Base-by-base conservation (phyloP, 208 protist genomes). In the Leishmania lainsoni region DNA sequence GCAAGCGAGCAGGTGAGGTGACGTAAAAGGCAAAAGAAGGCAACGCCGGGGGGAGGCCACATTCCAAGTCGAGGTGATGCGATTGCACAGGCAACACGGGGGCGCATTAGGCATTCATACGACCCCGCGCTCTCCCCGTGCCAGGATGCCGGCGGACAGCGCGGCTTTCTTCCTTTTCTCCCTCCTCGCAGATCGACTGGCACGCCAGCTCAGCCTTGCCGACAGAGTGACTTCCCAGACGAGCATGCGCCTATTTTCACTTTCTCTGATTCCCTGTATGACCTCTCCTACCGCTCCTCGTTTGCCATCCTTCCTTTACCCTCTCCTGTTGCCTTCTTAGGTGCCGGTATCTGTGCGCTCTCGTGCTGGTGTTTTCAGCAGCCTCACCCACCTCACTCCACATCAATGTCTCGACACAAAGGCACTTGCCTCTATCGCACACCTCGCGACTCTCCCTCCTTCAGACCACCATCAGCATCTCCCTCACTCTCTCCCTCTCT, bases 291-390 rank as follows among this genome's bases (percentile, higher is more conserved):
- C 69, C 29, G 16, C 39, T 29, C 45, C 26, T 73, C 68, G n/a
- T 29, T 35, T 54, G 45, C 45, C 63, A 17, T 26, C 39, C 10
- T 3, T 51, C 42, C 45, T 54, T 73, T 20, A 68, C 75, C 81
- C 68, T 82, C 79, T 83, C 22, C 52, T 29, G 35, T 54, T 77
- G 48, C 61, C 45, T 78, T 49, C 83, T 76, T 79, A 70, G 14
- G 35, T 32, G 51, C 58, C 45, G 32, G 54, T 35, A 16, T 77
- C 22, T 58, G 39, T 49, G 9, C 29, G 72, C 68, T 52, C 29
- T 71, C 51, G 2, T 69, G 63, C 32, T 45, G 63, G 0, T n/a
- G 1, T 42, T 5, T 42, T 69, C 32, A 61, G 56, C 56, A 61
- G 42, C 42, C 42, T 26, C 17, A 26, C 56, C 4, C n/a, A 9